phyloP scores from a whole-genome alignment of 768 basidiomycete genomes.

The Phaeotremella skinneri region DNA sequence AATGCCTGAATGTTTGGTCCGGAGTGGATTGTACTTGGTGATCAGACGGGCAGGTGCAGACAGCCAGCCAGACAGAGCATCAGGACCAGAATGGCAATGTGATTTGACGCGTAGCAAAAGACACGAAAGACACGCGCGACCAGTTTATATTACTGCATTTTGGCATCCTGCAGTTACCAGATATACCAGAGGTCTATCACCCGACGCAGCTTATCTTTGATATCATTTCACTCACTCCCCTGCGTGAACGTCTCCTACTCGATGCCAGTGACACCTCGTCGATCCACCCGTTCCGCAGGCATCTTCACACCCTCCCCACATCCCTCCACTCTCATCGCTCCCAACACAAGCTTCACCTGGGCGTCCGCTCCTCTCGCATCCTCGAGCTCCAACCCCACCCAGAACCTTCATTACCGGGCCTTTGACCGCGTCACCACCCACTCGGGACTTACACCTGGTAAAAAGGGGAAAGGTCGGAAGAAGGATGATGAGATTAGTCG shows the following conservation, averaged over 20 bases:
- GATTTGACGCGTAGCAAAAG: slow-evolving; percentile 1
- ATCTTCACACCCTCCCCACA: slow-evolving; percentile 40
- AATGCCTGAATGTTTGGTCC: not conserved
- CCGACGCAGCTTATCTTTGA: too few species aligned
- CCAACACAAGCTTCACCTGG: slow-evolving; percentile 36
- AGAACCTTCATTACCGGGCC: not conserved
- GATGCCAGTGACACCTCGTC: slow-evolving; percentile 35
- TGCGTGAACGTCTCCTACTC: too few species aligned
- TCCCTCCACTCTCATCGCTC: slow-evolving; percentile 4
- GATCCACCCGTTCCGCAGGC: slow-evolving; percentile 33
- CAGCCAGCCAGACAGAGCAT: too few species aligned
- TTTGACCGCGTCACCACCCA: slow-evolving; percentile 1
- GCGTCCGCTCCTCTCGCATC: slow-evolving; percentile 22
- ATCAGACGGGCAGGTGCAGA: too few species aligned
- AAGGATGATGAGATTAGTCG: slow-evolving; percentile 32
- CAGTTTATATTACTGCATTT: too few species aligned
- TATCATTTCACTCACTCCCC: too few species aligned
- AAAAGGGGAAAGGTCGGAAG: slow-evolving; percentile 9
- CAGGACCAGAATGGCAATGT: too few species aligned
- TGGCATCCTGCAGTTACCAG: not conserved
- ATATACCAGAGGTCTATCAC: too few species aligned
- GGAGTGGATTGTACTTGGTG: too few species aligned
- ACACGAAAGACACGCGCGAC: too few species aligned
- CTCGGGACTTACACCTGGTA: slow-evolving; percentile 10
- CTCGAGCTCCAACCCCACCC: not conserved